These are phyloP conservation scores for Kodamaea neixiangensis DNA, from an alignment of 805 yeast species.

Conservation along the genomic window DNA sequence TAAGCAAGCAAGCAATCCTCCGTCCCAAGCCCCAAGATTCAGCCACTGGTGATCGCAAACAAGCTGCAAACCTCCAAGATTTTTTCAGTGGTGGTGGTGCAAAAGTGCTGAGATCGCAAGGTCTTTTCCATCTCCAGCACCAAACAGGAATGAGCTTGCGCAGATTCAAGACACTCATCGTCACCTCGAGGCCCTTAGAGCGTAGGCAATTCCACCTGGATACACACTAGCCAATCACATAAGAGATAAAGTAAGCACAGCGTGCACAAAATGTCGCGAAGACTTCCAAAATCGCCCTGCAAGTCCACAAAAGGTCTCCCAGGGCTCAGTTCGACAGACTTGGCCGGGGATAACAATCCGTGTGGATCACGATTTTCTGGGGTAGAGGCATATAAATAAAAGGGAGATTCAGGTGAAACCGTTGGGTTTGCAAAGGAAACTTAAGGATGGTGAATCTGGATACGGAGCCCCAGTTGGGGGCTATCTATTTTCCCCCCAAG, in stretches of 20 bases:
- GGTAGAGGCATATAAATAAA: not conserved
- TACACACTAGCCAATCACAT: not conserved
- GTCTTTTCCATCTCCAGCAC: not conserved
- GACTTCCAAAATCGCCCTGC: not conserved
- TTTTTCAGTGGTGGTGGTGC: no score
- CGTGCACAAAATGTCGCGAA: not conserved
- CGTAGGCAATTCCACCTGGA: no score
- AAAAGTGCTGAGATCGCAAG: not conserved
- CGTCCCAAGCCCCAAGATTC: no score
- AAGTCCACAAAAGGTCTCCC: not conserved
- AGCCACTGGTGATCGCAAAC: no score
- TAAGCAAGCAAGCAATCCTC: no score
- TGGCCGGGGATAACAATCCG: no score
- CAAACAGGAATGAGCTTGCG: not conserved
- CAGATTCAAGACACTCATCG: no score
- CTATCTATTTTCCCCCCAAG: constrained; percentile 1
- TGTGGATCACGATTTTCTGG: not conserved
- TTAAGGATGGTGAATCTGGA: not conserved
- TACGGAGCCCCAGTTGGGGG: not conserved
- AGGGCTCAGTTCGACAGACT: not conserved
- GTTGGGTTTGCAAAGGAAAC: not conserved
- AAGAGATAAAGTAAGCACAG: not conserved
- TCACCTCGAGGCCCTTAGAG: no score
- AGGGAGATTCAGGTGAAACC: not conserved
- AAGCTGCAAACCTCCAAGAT: no score